phyloP scores from a whole-genome alignment of 2,329 filamentous ascomycete genomes.

The Colletotrichum plurivorum region DNA sequence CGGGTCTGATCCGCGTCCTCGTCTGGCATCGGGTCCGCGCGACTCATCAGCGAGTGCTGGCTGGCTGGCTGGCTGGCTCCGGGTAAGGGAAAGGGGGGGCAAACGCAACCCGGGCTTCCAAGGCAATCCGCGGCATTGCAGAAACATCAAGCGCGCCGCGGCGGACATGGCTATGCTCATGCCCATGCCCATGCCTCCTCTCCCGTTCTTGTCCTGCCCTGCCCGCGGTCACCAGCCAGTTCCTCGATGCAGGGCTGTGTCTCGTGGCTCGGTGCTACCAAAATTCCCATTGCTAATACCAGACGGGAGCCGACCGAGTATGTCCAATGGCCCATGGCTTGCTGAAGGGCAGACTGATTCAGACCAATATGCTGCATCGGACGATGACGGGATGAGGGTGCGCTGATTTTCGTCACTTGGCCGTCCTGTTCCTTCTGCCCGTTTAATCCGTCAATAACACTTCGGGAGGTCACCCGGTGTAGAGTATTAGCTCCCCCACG shows the following conservation, averaged over 20 bases:
- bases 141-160: not conserved
- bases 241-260: conserved; percentile 30
- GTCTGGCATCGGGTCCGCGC: conserved; percentile 12
- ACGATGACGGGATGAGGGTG: conserved; percentile 32
- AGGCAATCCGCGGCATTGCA: not conserved
- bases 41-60: conserved; percentile 37
- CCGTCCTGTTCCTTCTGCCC: conserved; percentile 16
- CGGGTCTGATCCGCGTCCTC: conserved; percentile 32
- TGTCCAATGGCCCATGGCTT: not conserved
- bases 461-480: conserved; percentile 12
- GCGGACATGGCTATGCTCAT: not conserved
- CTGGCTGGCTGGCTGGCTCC: not conserved
- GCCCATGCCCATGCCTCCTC: too few relatives aligned
- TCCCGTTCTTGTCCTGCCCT: not conserved
- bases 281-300: conserved; percentile 4
- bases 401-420: conserved; percentile 29
- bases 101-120: not conserved
- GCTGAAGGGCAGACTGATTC: conserved; percentile 20
- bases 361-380: conserved; percentile 27
- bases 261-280: conserved; percentile 27
- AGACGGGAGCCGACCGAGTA: not conserved
- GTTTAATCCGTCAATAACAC: conserved; percentile 31
- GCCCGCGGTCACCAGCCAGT: not conserved
- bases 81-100: conserved; percentile 18
- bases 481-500: conserved; percentile 4